phyloP scores from a whole-genome alignment of 257 asterid species.

The Apocynum venetum region DNA sequence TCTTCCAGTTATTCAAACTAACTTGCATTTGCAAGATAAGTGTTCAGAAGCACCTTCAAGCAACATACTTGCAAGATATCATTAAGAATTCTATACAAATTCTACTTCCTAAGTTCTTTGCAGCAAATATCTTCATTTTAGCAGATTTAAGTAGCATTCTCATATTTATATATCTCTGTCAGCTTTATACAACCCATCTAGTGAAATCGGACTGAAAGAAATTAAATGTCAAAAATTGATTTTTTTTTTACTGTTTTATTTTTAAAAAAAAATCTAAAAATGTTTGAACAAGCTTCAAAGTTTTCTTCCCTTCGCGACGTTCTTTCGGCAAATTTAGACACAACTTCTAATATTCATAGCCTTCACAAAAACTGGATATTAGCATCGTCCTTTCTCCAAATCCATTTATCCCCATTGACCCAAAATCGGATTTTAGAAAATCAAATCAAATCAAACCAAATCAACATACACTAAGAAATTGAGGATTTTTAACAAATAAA shows the following conservation, averaged over 20 bases:
- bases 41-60: background rate
- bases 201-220: background rate
- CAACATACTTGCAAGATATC: background rate
- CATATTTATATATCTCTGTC: background rate
- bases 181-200: background rate
- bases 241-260: too few relatives aligned
- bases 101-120: background rate
- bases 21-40: background rate
- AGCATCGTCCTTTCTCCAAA: background rate
- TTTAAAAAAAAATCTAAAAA: background rate
- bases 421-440: background rate
- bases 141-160: background rate
- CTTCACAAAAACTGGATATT: background rate
- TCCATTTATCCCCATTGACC: background rate
- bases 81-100: background rate
- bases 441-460: background rate
- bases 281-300: background rate
- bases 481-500: slow-evolving; percentile 20
- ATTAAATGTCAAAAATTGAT: background rate
- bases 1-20: background rate
- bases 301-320: background rate
- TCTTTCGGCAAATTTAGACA: background rate
- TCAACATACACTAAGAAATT: slow-evolving; percentile 12
- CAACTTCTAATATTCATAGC: background rate
- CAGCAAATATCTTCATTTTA: background rate